A percentile compares a stretch with the other conserved stretches of the same genome.
Conservation (phyloP, 768 basidiomycete species). For the Amanita rimosa region DNA sequence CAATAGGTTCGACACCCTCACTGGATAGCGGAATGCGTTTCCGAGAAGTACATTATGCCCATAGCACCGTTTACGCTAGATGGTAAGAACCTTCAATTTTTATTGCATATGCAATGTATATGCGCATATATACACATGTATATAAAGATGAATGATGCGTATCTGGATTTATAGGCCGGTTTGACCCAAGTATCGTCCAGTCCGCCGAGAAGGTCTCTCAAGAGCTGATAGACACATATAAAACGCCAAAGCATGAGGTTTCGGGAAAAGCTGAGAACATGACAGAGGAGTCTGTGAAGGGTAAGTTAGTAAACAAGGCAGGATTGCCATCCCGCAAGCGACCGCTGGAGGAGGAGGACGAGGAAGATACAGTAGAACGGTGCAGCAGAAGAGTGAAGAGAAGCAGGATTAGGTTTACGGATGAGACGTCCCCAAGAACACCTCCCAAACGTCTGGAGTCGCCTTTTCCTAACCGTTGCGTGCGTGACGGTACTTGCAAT, state of each 20-base stretch:
- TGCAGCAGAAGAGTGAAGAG: background rate
- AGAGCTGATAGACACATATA: background rate
- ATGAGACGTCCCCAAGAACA: background rate
- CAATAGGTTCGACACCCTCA: slow-evolving; percentile 25
- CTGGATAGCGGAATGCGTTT: slow-evolving; percentile 24
- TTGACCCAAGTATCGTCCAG: background rate
- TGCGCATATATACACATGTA: background rate
- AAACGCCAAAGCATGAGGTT: background rate
- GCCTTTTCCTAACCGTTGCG: background rate
- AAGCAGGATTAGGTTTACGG: background rate
- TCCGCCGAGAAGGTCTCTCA: background rate
- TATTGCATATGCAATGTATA: background rate
- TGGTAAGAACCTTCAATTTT: slow-evolving; percentile 11
- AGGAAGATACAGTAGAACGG: background rate
- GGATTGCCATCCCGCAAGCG: background rate
- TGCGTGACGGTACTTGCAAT: background rate
- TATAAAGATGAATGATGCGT: background rate
- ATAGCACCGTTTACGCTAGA: slow-evolving; percentile 26
- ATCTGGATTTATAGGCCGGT: background rate
- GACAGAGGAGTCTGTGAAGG: background rate
- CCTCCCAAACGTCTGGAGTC: background rate
- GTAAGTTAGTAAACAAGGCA: background rate
- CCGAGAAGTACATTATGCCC: slow-evolving; percentile 24
- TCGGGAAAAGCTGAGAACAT: background rate
- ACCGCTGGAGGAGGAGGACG: background rate